Evolutionary conservation across 768 basidiomycete species (phyloP), one percentile per base, ranked within the genome.

Genomic region (Mycena maculata): DNA sequence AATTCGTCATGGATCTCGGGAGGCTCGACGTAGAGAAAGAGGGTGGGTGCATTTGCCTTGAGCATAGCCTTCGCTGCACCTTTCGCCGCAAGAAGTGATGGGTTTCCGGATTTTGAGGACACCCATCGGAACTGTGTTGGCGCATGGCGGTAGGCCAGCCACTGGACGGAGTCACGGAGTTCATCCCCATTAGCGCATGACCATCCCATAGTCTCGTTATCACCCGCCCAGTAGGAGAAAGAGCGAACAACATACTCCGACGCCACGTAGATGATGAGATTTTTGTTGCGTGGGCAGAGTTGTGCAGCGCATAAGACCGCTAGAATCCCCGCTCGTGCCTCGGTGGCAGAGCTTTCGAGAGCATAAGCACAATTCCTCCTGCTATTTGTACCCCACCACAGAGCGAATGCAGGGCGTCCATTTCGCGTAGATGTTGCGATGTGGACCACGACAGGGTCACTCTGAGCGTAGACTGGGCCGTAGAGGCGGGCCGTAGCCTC

Each of bases 181-280:
- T 12, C 42, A 2, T 44, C 39, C 20, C 41, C 56, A 16, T 58
- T 27, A 4, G 42, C 41, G 23, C 56, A 58, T 2, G 41, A 45
- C 56, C 56, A 58, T 30, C 56, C 56, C 25, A 18, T 3, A 39
- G 42, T 58, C 13, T 42, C 56, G 20, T 58, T 42, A 25, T 58
- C 41, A 25, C 41, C 56, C 9, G 56, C 56, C 56, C 56, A 58
- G 23, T 44, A 56, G 39, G 38, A 56, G 30, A 56, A 42, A 3
- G 54, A 56, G 15, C 39, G 38, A n/a, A 56, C 28, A 7, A 13
- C 36, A n/a, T 56, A 56, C 39, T 56, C 23, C 1, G 54, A 56
- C 13, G 12, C 2, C 5, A 20, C 45, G 42, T 58, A 45, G 16
- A 58, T 45, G 3, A 33, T 25, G 23, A 58, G 56, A 4, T 10